Conservation (phyloP, 768 basidiomycete genomes). For the Kwoniella sp. region DNA sequence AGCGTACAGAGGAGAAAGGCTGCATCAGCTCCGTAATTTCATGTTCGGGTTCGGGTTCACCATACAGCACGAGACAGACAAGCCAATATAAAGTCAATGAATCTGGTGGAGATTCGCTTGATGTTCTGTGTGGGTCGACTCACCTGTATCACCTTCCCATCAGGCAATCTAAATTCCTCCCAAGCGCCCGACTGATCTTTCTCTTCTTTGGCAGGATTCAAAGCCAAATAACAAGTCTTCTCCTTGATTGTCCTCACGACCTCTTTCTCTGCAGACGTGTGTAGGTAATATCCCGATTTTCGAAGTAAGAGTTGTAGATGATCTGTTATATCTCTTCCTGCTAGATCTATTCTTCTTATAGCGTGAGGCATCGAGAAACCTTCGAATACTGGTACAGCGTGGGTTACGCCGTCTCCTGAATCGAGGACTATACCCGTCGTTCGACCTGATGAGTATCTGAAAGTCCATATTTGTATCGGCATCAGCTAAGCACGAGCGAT, state of each 20-base stretch:
- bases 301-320: slow-evolving; percentile 90
- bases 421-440: slow-evolving; percentile 99
- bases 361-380: slow-evolving; percentile 99
- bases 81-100: no score
- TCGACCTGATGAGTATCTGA: slow-evolving; percentile 88
- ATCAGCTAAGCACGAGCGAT: no score
- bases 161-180: slow-evolving; percentile 91
- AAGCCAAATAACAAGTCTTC: slow-evolving; percentile 92
- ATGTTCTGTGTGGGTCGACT: no score
- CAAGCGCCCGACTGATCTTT: slow-evolving; percentile 73
- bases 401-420: slow-evolving; percentile 97
- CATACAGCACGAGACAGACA: no score
- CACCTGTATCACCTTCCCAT: slow-evolving; percentile 90
- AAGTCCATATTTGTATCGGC: no score
- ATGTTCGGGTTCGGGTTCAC: no score
- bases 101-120: no score
- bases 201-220: slow-evolving; percentile 92
- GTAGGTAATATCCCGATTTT: slow-evolving; percentile 90
- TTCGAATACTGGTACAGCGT: slow-evolving; percentile 97
- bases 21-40: no score
- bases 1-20: no score
- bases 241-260: slow-evolving; percentile 97
- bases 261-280: slow-evolving; percentile 95
- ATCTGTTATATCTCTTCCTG: slow-evolving; percentile 94
- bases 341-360: slow-evolving; percentile 91